Conservation (phyloP, 1,139 yeast species). For the Nakaseomyces nivariensis region DNA sequence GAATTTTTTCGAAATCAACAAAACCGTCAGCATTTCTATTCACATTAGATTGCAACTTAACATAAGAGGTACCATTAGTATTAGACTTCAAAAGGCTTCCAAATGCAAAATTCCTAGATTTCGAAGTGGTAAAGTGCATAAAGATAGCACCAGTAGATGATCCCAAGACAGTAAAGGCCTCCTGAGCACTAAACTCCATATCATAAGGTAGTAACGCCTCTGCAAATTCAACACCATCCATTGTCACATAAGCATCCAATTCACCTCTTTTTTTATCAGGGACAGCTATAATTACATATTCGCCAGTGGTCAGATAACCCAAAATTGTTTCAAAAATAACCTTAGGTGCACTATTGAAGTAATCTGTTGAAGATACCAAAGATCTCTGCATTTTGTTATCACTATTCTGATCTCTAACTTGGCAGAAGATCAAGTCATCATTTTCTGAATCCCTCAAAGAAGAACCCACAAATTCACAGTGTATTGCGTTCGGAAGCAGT, state of each 20-base stretch:
- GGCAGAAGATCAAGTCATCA: constrained; percentile 55
- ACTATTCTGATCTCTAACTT: constrained; percentile 30
- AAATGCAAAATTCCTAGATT: constrained; percentile 43
- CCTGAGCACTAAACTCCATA: constrained; percentile 43
- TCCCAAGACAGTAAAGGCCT: constrained; percentile 79
- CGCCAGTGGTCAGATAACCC: constrained; percentile 58
- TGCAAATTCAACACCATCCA: constrained; percentile 75
- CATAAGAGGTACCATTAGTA: constrained; percentile 92
- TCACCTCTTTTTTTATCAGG: constrained; percentile 29
- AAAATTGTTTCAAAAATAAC: constrained; percentile 43
- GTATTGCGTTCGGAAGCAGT: constrained; percentile 41
- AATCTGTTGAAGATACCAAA: constrained; percentile 45
- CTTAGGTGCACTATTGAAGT: constrained; percentile 35
- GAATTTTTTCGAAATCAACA: constrained; percentile 83
- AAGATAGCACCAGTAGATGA: constrained; percentile 67
- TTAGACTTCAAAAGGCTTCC: constrained; percentile 87
- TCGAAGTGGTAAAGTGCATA: constrained; percentile 68
- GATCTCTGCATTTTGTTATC: constrained; percentile 19
- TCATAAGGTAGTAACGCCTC: constrained; percentile 72
- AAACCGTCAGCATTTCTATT: constrained; percentile 65
- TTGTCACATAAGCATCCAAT: constrained; percentile 64
- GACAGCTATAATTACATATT: constrained; percentile 64
- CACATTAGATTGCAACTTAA: constrained; percentile 58
- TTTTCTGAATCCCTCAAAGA: constrained; percentile 34
- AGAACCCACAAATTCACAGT: constrained; percentile 63